phyloP scores from a whole-genome alignment of 2,329 filamentous ascomycete genomes.

The Curvularia sp. region DNA sequence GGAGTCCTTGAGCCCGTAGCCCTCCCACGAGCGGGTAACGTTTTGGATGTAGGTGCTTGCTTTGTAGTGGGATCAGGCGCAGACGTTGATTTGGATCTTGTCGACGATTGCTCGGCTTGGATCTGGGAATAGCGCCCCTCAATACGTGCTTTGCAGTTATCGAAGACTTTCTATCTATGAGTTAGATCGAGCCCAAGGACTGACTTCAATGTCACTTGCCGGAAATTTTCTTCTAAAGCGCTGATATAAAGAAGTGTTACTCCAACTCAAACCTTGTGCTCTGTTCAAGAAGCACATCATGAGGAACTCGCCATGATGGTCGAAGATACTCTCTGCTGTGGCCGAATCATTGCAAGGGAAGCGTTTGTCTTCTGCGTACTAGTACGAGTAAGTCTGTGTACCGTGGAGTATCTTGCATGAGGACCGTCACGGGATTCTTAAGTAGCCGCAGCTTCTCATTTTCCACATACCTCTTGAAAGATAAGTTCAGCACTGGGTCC shows the following conservation, averaged over 20 bases:
- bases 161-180: slow-evolving; percentile 36
- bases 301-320: slow-evolving; percentile 53
- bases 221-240: slow-evolving; percentile 51
- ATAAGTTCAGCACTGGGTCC: slow-evolving; percentile 48
- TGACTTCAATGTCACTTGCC: slow-evolving; percentile 22
- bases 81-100: slow-evolving; percentile 18
- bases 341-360: slow-evolving; percentile 34
- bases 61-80: slow-evolving; percentile 12
- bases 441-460: neutral
- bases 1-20: slow-evolving; percentile 13
- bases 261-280: slow-evolving; percentile 56
- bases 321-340: slow-evolving; percentile 40
- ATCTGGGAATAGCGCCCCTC: slow-evolving; percentile 37
- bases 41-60: slow-evolving; percentile 10
- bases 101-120: slow-evolving; percentile 19
- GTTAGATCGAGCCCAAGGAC: slow-evolving; percentile 14
- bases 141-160: slow-evolving; percentile 39
- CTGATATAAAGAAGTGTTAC: slow-evolving; percentile 52
- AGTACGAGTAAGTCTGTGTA: slow-evolving; percentile 14
- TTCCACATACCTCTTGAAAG: slow-evolving; percentile 48
- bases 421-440: neutral
- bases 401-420: neutral
- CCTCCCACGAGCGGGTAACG: slow-evolving; percentile 13
- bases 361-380: slow-evolving; percentile 48
- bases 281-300: slow-evolving; percentile 54